Evolutionary conservation across 345 rosid genomes (phyloP).

Genomic region (Cardiospermum halicacabum): DNA sequence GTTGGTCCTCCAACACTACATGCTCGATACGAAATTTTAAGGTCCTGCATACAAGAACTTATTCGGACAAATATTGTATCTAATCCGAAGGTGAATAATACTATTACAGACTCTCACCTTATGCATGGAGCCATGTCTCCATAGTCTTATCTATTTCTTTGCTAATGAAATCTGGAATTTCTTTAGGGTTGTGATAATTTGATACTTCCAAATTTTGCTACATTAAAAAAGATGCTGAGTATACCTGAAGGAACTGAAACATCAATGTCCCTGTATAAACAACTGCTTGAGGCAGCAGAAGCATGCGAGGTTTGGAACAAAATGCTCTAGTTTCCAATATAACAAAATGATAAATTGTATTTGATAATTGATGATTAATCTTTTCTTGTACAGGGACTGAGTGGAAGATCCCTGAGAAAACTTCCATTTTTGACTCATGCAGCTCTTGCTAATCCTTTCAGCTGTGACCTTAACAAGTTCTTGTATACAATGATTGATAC

Average conservation of each 20-base stretch:
- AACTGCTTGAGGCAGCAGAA: conserved; percentile 73
- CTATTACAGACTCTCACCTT: neutral
- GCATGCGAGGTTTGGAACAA: conserved; percentile 66
- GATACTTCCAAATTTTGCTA: conserved; percentile 56
- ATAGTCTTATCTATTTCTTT: neutral
- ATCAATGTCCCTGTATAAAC: conserved; percentile 34
- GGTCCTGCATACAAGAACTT: conserved; percentile 84
- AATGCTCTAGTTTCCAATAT: neutral
- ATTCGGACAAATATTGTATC: conserved; percentile 63
- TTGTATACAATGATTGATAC: conserved; percentile 67
- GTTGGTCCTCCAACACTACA: conserved; percentile 93
- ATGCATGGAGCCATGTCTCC: conserved; percentile 4
- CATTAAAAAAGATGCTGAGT: conserved; percentile 49
- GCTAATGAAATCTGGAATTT: conserved; percentile 14
- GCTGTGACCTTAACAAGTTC: conserved; percentile 58
- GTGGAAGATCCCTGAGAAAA: conserved; percentile 87
- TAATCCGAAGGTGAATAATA: conserved; percentile 47
- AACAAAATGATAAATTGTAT: neutral
- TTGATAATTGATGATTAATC: neutral
- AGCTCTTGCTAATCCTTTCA: conserved; percentile 55
- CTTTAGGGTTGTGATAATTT: conserved; percentile 45
- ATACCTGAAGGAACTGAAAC: conserved; percentile 38
- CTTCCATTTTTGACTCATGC: conserved; percentile 91
- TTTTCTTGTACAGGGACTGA: conserved; percentile 59
- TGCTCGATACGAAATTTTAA: conserved; percentile 88